These are phyloP conservation scores for Xylaria bambusicola DNA, from an alignment of 495 filamentous ascomycete genomes.

Conservation along the genomic window DNA sequence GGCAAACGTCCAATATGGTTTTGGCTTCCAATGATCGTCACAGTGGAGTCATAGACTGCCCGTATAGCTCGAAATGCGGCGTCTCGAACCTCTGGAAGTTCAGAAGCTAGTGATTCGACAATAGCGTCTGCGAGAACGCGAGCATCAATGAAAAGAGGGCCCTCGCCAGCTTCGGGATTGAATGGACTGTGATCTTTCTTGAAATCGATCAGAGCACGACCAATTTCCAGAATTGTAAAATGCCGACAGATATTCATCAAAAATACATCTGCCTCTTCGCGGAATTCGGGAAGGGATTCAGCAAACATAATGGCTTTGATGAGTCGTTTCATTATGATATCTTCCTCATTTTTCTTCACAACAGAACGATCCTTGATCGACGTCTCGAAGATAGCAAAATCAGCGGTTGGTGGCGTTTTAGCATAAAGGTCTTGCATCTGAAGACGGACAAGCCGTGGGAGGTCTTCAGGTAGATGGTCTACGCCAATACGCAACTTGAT, in stretches of 20 bases:
- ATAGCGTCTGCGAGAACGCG: constrained; percentile 86
- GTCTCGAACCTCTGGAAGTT: constrained; percentile 75
- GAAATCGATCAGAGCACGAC: constrained; percentile 71
- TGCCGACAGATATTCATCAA: constrained; percentile 82
- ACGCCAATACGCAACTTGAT: constrained; percentile 86
- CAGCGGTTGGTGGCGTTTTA: constrained; percentile 62
- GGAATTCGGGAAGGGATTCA: constrained; percentile 76
- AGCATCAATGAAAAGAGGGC: constrained; percentile 79
- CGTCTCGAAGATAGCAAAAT: constrained; percentile 63
- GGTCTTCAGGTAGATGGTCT: constrained; percentile 86
- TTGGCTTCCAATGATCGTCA: constrained; percentile 73
- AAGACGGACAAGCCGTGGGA: constrained; percentile 78
- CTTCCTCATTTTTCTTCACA: constrained; percentile 81
- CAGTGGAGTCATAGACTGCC: constrained; percentile 75
- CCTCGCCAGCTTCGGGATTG: constrained; percentile 81
- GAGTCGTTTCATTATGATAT: constrained; percentile 76
- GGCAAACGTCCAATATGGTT: constrained; percentile 69
- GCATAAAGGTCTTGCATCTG: constrained; percentile 83
- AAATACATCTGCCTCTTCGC: constrained; percentile 68
- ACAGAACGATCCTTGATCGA: constrained; percentile 81
- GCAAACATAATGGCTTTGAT: constrained; percentile 88
- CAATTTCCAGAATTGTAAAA: constrained; percentile 89
- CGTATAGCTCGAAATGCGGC: constrained; percentile 77
- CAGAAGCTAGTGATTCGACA: constrained; percentile 82
- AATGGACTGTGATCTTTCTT: constrained; percentile 75